Evolutionary conservation across 495 filamentous ascomycete species (phyloP), one percentile per base, ranked within the genome.

Genomic region (Symbiotaphrina buchneri): DNA sequence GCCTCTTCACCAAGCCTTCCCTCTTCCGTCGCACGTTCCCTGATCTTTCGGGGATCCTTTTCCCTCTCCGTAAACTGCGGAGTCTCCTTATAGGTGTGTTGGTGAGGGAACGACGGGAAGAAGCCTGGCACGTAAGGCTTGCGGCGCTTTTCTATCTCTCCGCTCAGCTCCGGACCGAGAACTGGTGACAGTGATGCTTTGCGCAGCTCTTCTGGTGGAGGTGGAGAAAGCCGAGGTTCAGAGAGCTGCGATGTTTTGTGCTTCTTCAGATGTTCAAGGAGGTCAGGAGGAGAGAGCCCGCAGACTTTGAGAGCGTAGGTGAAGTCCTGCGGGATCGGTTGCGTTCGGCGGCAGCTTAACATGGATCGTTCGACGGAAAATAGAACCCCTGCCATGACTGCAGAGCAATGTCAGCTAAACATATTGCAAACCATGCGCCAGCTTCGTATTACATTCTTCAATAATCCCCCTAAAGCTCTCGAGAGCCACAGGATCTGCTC

Each of bases 1-100:
- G 74, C 74, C 37, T 77, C 66, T 51, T 84, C 77, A 1, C 71
- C 77, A 34, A 74, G 51, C 18, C 76, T 55, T 14, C 76, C 74
- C 40, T 79, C 71, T 45, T 75, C 64, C 3, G 74, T 75, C 3
- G 74, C 74, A 17, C 55, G 61, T 45, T 83, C 77, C 10, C 77
- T 57, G 31, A 83, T 72, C 44, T 65, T 67, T 27, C 73, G 55
- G 1, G 74, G 69, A 45, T 83, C 75, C 15, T 52, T 63, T 29
- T 76, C 71, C 27, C 75, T 60, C 27, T 63, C 55, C 0, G 68
- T 63, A 38, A 65, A 74, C 6, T 76, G 65, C 2, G 71, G 56
- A 1, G 75, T 80, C 20, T 59, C 51, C 38, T 65, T 62, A 47
- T 73, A 84, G 10, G 77, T 77, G 47, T 84, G 77, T 43, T 63